Base-by-base conservation (phyloP, 1,284 basidiomycete genomes). In the Xerocomus minutiporus region DNA sequence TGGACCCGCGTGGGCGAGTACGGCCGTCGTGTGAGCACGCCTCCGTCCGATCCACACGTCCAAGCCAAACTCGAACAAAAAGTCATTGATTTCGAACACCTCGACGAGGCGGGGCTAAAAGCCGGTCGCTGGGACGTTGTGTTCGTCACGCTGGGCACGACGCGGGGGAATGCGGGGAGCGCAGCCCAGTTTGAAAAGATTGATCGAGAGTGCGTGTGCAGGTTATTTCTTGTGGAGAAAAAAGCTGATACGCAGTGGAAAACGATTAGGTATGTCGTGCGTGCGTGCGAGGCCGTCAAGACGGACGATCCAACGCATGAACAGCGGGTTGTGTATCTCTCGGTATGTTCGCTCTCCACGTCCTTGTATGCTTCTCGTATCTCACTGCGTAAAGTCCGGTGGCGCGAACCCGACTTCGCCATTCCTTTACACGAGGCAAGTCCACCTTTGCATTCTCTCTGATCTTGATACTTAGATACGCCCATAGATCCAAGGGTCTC, bases 241-340 rank as follows among this genome's bases (percentile, higher is more conserved):
- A 12, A 26, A 8, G 20, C 50, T 51, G 38, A 53, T 12, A 5
- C 1, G 1, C 38, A 25, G 35, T 8, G 9, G 15, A 29, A 39
- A 5, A 23, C 20, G 6, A 20, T 13, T 35, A 86, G 85, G 62
- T 90, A 89, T 63, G 88, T 91, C 20, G 62, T 91, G 36, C 80
- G 82, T 44, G 82, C 84, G 8, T 88, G 86, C 8, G 73, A 77
- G 45, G 82, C 79, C 12, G 85, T 88, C 3, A 81, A 78, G 59
- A 65, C 71, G 8, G 69, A 76, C 20, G 74, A 75, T 52, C 66
- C 75, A 8, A 40, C 55, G 6, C 68, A 72, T 43, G 56, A 69
- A 4, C 86, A 90, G 58, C 77, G 79, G 1, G 57, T 91, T 9
- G 73, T 91, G 9, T 91, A 91, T 64, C 66, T 86, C 52, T 91